A percentile compares a stretch with the other conserved stretches of the same genome.
Conservation (phyloP, 108 stramenopile species). For the Discostella stelligeroides region DNA sequence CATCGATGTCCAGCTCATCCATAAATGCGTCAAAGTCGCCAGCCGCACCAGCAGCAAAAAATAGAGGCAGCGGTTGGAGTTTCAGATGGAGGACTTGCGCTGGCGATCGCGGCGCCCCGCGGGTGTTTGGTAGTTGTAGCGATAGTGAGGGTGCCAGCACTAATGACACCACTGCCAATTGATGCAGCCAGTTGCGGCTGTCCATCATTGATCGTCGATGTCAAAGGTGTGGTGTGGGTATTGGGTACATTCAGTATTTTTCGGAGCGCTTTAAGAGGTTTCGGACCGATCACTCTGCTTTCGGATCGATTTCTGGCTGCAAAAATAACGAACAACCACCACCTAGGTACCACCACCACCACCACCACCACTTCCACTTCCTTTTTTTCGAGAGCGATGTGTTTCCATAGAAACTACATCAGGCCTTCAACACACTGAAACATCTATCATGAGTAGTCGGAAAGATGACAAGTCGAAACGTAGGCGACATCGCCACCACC, state of each 20-base stretch:
- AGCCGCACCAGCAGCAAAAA: neutral
- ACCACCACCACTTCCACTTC: no score
- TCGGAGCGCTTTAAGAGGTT: no score
- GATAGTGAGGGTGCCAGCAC: neutral
- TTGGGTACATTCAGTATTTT: neutral
- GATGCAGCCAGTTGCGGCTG: neutral
- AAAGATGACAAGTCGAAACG: conserved; percentile 31
- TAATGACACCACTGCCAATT: conserved; percentile 6
- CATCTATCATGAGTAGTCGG: conserved; percentile 25
- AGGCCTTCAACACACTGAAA: no score
- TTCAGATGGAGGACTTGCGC: neutral
- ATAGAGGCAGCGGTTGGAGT: no score
- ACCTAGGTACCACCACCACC: neutral
- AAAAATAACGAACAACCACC: no score
- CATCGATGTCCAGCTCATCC: conserved; percentile 10
- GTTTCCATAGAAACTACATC: no score
- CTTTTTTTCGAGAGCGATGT: no score
- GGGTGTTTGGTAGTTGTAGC: neutral
- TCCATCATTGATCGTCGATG: neutral
- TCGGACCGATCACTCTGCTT: no score
- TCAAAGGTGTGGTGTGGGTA: no score
- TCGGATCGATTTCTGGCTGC: no score
- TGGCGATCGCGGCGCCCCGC: neutral
- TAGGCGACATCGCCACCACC: conserved; percentile 30
- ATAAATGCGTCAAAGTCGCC: neutral